A percentile compares a stretch with the other conserved stretches of the same genome.
Conservation (phyloP, 176 grass and related monocot species). For the Oryza coarctata region DNA sequence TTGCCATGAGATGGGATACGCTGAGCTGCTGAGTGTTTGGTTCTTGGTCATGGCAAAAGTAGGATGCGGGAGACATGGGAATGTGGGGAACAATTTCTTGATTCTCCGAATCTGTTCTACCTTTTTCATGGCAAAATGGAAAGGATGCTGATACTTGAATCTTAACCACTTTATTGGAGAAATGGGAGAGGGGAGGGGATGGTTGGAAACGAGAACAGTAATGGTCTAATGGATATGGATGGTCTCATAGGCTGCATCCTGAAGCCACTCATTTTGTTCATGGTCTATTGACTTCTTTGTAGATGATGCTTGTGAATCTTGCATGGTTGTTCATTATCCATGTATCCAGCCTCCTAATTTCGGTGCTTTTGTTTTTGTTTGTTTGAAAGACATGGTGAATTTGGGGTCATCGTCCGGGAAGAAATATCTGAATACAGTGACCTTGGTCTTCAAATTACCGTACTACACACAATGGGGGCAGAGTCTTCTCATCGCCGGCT, state of each 20-base stretch:
- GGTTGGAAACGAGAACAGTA: background rate
- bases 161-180: background rate
- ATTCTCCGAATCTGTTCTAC: slow-evolving; percentile 18
- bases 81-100: background rate
- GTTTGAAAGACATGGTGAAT: slow-evolving; percentile 42
- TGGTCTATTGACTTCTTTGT: background rate
- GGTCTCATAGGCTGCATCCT: background rate
- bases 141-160: slow-evolving; percentile 26
- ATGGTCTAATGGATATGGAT: background rate
- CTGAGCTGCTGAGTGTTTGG: background rate
- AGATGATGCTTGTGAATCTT: background rate
- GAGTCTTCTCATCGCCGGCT: slow-evolving; percentile 74
- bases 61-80: background rate
- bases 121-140: background rate
- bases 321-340: background rate
- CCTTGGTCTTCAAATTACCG: slow-evolving; percentile 74
- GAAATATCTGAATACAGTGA: slow-evolving; percentile 49
- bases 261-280: background rate
- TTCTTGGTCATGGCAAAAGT: background rate
- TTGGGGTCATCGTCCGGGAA: slow-evolving; percentile 35
- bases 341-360: slow-evolving; percentile 16
- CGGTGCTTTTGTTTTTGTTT: background rate
- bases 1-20: background rate
- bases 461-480: slow-evolving; percentile 94
- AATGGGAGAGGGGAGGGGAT: background rate